Percentiles rank a stretch among this genome's conserved stretches.
phyloP scores from a whole-genome alignment of 345 rosid species.

The Cardamine chenopodiifolia region DNA sequence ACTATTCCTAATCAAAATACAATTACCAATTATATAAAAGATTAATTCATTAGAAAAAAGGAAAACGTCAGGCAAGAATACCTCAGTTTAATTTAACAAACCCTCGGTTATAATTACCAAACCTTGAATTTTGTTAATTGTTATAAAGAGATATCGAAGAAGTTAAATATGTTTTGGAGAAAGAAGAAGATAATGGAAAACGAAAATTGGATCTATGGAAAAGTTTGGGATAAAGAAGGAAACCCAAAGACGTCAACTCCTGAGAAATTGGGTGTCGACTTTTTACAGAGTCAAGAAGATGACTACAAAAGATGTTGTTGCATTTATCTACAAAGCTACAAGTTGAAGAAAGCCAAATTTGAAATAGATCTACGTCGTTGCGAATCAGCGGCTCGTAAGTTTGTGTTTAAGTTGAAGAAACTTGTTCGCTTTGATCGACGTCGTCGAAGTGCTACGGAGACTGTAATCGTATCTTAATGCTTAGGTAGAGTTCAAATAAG shows the following conservation, averaged over 20 bases:
- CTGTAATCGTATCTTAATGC: neutral
- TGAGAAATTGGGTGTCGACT: neutral
- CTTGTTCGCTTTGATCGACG: neutral
- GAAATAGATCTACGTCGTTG: neutral
- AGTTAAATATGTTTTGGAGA: neutral
- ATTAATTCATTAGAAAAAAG: neutral
- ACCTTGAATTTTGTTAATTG: neutral
- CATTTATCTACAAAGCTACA: conserved; percentile 24
- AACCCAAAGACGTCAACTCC: conserved; percentile 20
- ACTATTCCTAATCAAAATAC: neutral
- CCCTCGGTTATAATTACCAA: neutral
- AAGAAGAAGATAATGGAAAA: neutral
- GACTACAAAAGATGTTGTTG: conserved; percentile 16
- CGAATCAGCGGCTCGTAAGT: conserved; percentile 1
- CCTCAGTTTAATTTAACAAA: neutral
- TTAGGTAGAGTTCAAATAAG: neutral
- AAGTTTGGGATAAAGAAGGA: conserved; percentile 33
- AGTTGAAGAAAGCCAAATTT: conserved; percentile 5
- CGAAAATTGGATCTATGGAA: conserved; percentile 16
- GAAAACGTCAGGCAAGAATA: neutral
- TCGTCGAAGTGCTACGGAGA: neutral
- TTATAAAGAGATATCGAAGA: neutral
- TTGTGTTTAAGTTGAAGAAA: conserved; percentile 28
- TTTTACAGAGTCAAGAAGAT: neutral
- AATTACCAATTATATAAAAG: neutral